Percentiles rank a stretch among this genome's conserved stretches.
These are phyloP conservation scores for Cercospora sp. DNA, from an alignment of 2,329 filamentous ascomycete species.

Conservation along the genomic window DNA sequence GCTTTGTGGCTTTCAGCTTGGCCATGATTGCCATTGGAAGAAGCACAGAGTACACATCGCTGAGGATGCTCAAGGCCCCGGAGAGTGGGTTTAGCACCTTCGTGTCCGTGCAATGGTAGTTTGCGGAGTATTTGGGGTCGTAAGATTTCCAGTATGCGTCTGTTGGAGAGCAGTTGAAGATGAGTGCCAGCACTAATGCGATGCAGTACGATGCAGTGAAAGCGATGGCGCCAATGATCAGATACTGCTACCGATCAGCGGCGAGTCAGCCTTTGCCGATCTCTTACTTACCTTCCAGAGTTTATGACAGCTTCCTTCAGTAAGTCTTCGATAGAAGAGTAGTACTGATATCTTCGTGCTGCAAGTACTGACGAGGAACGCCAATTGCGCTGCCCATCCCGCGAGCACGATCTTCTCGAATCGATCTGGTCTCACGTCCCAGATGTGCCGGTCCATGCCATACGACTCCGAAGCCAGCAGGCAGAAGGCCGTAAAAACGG, in stretches of 20 bases:
- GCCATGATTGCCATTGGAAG: constrained; percentile 29
- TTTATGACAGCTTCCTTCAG: constrained; percentile 18
- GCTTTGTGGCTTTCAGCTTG: constrained; percentile 21
- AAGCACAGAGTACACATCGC: constrained; percentile 30
- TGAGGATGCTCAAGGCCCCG: constrained; percentile 27
- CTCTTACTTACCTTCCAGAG: constrained; percentile 7
- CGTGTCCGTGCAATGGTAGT: constrained; percentile 12
- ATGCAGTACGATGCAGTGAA: constrained; percentile 25
- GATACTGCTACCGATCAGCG: constrained; percentile 8
- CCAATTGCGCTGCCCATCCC: constrained; percentile 26
- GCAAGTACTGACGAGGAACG: constrained; percentile 25
- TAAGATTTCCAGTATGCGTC: constrained; percentile 28
- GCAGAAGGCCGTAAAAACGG: constrained; percentile 23
- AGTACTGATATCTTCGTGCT: constrained; percentile 32
- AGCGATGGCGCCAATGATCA: constrained; percentile 23
- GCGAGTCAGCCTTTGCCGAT: neutral
- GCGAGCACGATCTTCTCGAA: constrained; percentile 16
- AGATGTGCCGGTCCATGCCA: constrained; percentile 26
- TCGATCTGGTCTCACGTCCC: constrained; percentile 22
- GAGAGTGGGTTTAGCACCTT: constrained; percentile 9
- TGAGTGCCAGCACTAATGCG: constrained; percentile 23
- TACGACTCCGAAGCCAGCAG: constrained; percentile 20
- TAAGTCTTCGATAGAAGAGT: constrained; percentile 31
- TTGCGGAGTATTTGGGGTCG: constrained; percentile 21
- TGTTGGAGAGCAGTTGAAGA: constrained; percentile 27